A percentile compares a stretch with the other conserved stretches of the same genome.
Conservation (phyloP, 192 early-diverging fungal species). For the Cladochytrium replicatum region DNA sequence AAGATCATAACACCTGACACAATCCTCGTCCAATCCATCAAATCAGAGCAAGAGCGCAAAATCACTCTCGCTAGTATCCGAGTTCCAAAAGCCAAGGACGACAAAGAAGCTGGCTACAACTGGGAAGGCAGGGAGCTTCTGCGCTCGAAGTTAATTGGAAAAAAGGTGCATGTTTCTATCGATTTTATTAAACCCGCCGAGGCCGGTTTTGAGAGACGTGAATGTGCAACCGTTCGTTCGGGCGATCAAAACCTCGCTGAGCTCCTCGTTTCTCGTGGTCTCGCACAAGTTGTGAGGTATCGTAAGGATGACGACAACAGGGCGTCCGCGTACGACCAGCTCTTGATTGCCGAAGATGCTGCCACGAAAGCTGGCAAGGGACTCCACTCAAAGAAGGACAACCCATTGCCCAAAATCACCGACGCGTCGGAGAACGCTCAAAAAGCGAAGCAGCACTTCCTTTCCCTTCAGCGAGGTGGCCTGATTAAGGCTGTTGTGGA, state of each 20-base stretch:
- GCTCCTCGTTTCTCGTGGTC: constrained; percentile 34
- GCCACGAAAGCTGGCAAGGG: constrained; percentile 65
- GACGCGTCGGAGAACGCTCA: constrained; percentile 77
- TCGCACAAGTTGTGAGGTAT: constrained; percentile 73
- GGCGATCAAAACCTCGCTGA: constrained; percentile 48
- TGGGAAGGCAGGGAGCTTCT: constrained; percentile 84
- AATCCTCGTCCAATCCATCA: constrained; percentile 35
- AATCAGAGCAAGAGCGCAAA: constrained; percentile 32
- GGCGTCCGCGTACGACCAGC: constrained; percentile 73
- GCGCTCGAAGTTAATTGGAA: constrained; percentile 79
- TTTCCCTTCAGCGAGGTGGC: constrained; percentile 72
- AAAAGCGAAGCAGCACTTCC: constrained; percentile 79
- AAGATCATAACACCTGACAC: constrained; percentile 52
- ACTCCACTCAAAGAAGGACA: constrained; percentile 76
- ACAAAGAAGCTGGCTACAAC: constrained; percentile 68
- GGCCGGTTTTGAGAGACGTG: constrained; percentile 71
- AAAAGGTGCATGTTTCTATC: constrained; percentile 58
- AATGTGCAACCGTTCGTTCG: constrained; percentile 74
- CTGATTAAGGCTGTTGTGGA: constrained; percentile 75
- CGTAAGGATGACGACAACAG: constrained; percentile 80
- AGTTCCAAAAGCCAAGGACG: constrained; percentile 59
- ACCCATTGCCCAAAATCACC: constrained; percentile 55
- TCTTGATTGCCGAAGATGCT: constrained; percentile 70
- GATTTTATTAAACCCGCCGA: constrained; percentile 88
- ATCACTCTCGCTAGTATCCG: constrained; percentile 52